Conservation (phyloP, 2,329 filamentous ascomycete genomes). For the Rutstroemia sp. region DNA sequence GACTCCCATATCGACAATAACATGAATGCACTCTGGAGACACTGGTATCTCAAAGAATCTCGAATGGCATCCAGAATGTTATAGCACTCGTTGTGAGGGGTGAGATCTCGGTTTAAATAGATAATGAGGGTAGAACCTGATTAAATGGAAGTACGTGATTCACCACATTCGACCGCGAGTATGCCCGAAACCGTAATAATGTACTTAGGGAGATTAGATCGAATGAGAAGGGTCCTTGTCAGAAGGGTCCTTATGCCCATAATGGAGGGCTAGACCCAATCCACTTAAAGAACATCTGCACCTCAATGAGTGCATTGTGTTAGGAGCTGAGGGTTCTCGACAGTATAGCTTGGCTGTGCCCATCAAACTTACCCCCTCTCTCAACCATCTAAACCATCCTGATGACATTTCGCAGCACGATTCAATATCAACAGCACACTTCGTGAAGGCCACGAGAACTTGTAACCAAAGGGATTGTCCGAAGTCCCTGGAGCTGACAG, state of each 20-base stretch:
- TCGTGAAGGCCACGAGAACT: slow-evolving; percentile 61
- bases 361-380: slow-evolving; percentile 65
- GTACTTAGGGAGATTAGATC: too few relatives aligned
- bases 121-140: slow-evolving; percentile 75
- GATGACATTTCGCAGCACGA: slow-evolving; percentile 77
- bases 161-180: too few relatives aligned
- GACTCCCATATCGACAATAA: slow-evolving; percentile 86
- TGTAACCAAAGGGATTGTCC: slow-evolving; percentile 88
- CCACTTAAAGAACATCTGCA: too few relatives aligned
- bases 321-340: too few relatives aligned
- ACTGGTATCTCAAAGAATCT: slow-evolving; percentile 72
- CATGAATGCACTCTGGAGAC: slow-evolving; percentile 76
- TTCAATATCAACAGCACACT: slow-evolving; percentile 82
- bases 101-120: slow-evolving; percentile 90
- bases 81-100: slow-evolving; percentile 52
- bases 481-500: slow-evolving; percentile 65
- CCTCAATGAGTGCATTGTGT: too few relatives aligned
- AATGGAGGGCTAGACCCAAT: too few relatives aligned
- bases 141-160: slow-evolving; percentile 70
- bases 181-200: too few relatives aligned
- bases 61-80: slow-evolving; percentile 84
- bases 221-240: too few relatives aligned
- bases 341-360: slow-evolving; percentile 59
- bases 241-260: too few relatives aligned
- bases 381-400: slow-evolving; percentile 69